These are phyloP conservation scores for Coemansia javaensis DNA, from an alignment of 192 early-diverging fungal species.

Conservation along the genomic window DNA sequence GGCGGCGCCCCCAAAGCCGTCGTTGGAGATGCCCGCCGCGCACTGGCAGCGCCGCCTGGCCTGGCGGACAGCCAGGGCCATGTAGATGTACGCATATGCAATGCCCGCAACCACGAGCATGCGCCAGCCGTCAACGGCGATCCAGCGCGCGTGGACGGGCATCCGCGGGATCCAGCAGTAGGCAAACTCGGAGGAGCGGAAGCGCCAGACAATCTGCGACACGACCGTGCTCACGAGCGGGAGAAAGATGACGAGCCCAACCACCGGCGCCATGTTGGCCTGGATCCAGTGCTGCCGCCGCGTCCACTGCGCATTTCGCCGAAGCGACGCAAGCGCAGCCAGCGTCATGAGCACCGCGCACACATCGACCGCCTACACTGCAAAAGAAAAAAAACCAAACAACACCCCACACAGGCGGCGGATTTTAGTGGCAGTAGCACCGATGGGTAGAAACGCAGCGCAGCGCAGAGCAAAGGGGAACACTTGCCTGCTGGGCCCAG, in stretches of 20 bases:
- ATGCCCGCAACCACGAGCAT: constrained; percentile 8
- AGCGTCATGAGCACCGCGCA: constrained; percentile 22
- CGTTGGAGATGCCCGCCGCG: neutral
- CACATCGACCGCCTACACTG: constrained; percentile 22
- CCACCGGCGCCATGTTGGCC: constrained; percentile 25
- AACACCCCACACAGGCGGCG: neutral
- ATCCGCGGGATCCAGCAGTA: constrained; percentile 49
- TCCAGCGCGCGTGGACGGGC: constrained; percentile 45
- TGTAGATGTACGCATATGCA: constrained; percentile 3
- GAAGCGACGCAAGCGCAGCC: constrained; percentile 17
- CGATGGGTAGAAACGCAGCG: too few species aligned
- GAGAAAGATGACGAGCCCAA: constrained; percentile 29
- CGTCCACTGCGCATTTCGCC: constrained; percentile 13
- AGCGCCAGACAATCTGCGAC: constrained; percentile 39
- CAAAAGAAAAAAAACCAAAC: neutral
- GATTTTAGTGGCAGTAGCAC: too few species aligned
- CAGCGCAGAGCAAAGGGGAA: too few species aligned
- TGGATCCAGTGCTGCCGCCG: constrained; percentile 34
- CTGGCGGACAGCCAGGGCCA: neutral
- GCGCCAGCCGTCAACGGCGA: constrained; percentile 43
- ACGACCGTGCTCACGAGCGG: constrained; percentile 24
- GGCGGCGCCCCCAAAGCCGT: neutral
- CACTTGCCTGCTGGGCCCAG: constrained; percentile 37
- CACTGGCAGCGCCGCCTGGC: neutral
- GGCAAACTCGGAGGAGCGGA: constrained; percentile 33